phyloP scores from a whole-genome alignment of 208 protist species.

The Trypanosoma cruzi region DNA sequence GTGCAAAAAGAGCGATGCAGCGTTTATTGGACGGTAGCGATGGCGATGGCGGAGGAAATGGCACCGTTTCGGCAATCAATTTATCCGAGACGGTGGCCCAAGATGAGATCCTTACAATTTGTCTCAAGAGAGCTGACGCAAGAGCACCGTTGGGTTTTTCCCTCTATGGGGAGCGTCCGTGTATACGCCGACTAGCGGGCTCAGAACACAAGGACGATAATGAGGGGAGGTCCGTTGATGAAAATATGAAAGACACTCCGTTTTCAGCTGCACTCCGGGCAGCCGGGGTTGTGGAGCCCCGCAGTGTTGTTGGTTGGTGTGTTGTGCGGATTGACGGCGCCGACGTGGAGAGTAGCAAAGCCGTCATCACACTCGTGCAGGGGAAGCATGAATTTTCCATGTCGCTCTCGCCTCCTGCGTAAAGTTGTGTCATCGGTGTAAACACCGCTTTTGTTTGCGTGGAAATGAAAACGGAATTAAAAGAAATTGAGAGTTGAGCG shows the following conservation, averaged over 20 bases:
- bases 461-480: too few relatives aligned
- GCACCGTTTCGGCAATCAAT: neutral
- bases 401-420: neutral
- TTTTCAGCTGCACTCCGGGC: conserved; percentile 28
- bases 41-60: neutral
- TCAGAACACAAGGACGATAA: neutral
- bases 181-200: conserved; percentile 28
- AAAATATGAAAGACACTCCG: conserved; percentile 15
- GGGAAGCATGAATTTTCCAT: conserved; percentile 28
- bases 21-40: neutral
- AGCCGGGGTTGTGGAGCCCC: conserved; percentile 19
- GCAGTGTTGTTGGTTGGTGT: conserved; percentile 36
- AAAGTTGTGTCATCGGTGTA: neutral
- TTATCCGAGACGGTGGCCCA: too few relatives aligned
- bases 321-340: conserved; percentile 35
- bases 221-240: neutral
- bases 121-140: conserved; percentile 25
- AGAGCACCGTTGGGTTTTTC: conserved; percentile 43
- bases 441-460: too few relatives aligned
- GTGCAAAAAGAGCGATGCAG: neutral
- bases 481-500: too few relatives aligned
- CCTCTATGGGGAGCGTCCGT: conserved; percentile 28
- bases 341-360: conserved; percentile 31
- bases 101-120: conserved; percentile 19
- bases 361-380: conserved; percentile 36